These are phyloP conservation scores for Aspergillus carlsbadensis DNA, from an alignment of 495 filamentous ascomycete genomes.

Conservation along the genomic window DNA sequence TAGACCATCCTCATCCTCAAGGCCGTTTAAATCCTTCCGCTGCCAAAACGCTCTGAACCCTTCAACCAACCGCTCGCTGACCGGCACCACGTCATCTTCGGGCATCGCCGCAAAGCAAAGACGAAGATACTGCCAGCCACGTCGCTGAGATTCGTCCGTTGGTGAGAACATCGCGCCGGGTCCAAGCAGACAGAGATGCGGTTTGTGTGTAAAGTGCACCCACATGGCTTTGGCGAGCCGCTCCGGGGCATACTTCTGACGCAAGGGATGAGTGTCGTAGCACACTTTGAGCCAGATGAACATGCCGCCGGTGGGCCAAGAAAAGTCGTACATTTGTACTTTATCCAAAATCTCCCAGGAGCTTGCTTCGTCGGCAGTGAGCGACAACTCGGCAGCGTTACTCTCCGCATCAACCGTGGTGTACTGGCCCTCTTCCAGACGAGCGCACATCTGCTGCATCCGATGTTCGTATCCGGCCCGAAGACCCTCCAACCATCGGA, in stretches of 20 bases:
- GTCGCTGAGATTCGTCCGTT: conserved; percentile 44
- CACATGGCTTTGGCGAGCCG: conserved; percentile 63
- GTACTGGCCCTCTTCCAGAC: conserved; percentile 64
- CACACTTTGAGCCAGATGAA: conserved; percentile 78
- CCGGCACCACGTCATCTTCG: conserved; percentile 60
- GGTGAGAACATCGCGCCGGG: conserved; percentile 73
- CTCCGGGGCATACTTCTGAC: conserved; percentile 36
- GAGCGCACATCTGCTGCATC: conserved; percentile 71
- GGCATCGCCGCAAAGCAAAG: conserved; percentile 83
- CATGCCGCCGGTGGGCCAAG: conserved; percentile 87
- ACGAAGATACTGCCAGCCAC: conserved; percentile 67
- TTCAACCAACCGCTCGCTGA: conserved; percentile 60
- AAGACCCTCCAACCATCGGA: conserved; percentile 82
- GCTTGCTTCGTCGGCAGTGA: conserved; percentile 37
- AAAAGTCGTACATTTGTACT: conserved; percentile 67
- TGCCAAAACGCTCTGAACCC: conserved; percentile 74
- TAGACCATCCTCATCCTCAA: conserved; percentile 52
- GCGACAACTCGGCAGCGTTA: conserved; percentile 30
- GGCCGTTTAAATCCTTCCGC: conserved; percentile 60
- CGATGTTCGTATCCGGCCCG: conserved; percentile 78
- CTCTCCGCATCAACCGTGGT: conserved; percentile 44
- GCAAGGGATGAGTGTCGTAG: conserved; percentile 71
- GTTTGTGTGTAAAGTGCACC: conserved; percentile 67
- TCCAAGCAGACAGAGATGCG: conserved; percentile 62
- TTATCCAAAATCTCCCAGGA: conserved; percentile 69